Base-by-base conservation (phyloP, 2,329 filamentous ascomycete genomes). In the Colletotrichum lupini region DNA sequence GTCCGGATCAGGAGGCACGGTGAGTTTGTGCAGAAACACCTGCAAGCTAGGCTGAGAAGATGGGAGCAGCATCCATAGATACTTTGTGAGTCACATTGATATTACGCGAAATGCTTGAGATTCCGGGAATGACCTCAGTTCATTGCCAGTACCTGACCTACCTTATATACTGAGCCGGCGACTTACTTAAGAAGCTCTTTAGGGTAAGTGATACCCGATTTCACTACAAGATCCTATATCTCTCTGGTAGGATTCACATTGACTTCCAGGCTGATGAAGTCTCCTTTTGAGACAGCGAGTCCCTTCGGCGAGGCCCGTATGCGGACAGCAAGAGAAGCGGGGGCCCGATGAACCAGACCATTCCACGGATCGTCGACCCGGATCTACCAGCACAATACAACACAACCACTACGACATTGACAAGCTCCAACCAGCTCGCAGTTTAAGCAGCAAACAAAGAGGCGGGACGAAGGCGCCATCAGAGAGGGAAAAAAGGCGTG, bases 401-500 rank as follows among this genome's bases (percentile, higher is more conserved):
- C 59, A 28, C 37, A 46, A 46, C 19, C 32, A 42, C 22, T 32
- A 16, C 42, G 60, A 28, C 12, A 22, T 35, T 14, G 30, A 61
- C 63, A 60, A 8, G 42, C 42, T 49, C 42, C 42, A 49, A 49
- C 16, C 19, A 49, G 42, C 42, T 49, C 42, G 28, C 52, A 46
- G 12, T 22, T 24, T 8, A 28, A 30, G 11, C 6, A 35, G 16
- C 26, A 57, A 65, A 63, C 11, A 26, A 52, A 30, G 30, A 16
- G 19, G 42, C 42, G 42, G 42, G 42, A 49, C 19, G 12, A 28
- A 32, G 59, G 59, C 26, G 30, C 12, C 28, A 42, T 26, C 42
- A 49, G 16, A 7, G 16, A 49, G 19, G n/a, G 16, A 46, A 22
- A 49, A 11, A 35, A 58, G 64, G 59, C 69, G 65, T 72, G 69